phyloP scores from a whole-genome alignment of 2,329 filamentous ascomycete genomes.

The Fusarium sp. region DNA sequence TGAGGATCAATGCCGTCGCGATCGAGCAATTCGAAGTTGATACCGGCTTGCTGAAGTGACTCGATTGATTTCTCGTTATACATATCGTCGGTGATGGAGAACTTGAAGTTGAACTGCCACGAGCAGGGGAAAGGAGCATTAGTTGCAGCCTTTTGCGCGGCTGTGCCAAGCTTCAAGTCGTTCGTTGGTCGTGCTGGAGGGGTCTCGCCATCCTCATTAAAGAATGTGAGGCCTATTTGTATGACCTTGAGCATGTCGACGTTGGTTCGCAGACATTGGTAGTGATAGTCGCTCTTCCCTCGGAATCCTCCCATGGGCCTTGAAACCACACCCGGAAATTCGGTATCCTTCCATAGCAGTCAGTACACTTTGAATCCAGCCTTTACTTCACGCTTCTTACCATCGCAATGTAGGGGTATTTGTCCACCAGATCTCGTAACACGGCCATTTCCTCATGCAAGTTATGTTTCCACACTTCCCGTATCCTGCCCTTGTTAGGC shows the following conservation, averaged over 20 bases:
- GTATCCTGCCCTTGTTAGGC: constrained; percentile 84
- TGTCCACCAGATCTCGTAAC: constrained; percentile 84
- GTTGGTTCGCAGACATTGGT: constrained; percentile 96
- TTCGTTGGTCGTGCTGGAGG: constrained; percentile 75
- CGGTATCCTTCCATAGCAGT: constrained; percentile 78
- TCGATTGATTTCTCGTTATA: constrained; percentile 96
- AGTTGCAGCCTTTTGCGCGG: constrained; percentile 55
- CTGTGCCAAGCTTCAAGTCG: constrained; percentile 55
- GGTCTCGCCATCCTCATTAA: constrained; percentile 89
- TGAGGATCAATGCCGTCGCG: constrained; percentile 90
- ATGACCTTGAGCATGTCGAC: constrained; percentile 98
- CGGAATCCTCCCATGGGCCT: constrained; percentile 94
- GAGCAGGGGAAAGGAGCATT: constrained; percentile 79
- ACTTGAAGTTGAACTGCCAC: constrained; percentile 99
- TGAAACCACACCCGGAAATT: constrained; percentile 97
- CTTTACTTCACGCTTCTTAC: constrained; percentile 64
- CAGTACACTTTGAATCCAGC: constrained; percentile 18
- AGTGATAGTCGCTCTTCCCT: constrained; percentile 97
- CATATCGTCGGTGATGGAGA: constrained; percentile 95
- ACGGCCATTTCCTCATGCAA: constrained; percentile 90
- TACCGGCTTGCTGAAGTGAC: constrained; percentile 89
- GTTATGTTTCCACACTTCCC: constrained; percentile 96
- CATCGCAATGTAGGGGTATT: constrained; percentile 98
- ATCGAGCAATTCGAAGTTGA: constrained; percentile 87
- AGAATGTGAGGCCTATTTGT: constrained; percentile 93